Percentiles rank a stretch among this genome's conserved stretches.
Conservation (phyloP, 1,284 basidiomycete species). For the Phlebopus sp. region DNA sequence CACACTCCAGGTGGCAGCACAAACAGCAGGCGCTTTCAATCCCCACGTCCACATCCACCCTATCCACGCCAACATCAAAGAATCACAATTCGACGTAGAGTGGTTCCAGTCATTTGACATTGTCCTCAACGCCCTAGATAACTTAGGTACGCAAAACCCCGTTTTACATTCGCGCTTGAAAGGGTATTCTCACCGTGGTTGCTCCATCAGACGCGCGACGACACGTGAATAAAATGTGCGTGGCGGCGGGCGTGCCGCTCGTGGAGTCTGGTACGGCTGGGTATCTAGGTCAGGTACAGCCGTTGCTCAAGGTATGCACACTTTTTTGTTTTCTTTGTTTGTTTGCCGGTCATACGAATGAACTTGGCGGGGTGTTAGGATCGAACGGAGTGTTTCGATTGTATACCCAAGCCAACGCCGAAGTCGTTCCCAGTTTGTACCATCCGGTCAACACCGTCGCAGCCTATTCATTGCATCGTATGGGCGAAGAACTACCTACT, state of each 20-base stretch:
- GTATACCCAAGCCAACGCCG: constrained; percentile 83
- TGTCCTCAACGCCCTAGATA: constrained; percentile 95
- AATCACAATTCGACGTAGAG: constrained; percentile 82
- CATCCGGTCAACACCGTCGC: constrained; percentile 94
- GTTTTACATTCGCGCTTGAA: background rate
- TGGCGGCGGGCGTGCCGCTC: constrained; percentile 86
- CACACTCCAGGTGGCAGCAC: constrained; percentile 71
- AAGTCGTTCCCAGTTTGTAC: constrained; percentile 98
- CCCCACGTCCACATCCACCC: constrained; percentile 87
- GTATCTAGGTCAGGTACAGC: constrained; percentile 86
- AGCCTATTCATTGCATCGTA: constrained; percentile 98
- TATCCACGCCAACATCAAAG: constrained; percentile 95
- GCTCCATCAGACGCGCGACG: constrained; percentile 71
- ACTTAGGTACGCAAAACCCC: constrained; percentile 66
- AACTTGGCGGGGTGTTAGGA: constrained; percentile 47
- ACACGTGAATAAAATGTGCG: constrained; percentile 97
- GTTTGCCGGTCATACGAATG: background rate
- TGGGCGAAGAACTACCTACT: constrained; percentile 99
- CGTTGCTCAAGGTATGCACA: constrained; percentile 67
- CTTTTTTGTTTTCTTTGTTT: constrained; percentile 1
- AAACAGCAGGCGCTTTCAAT: constrained; percentile 89
- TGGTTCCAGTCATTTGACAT: constrained; percentile 93
- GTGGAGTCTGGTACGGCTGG: constrained; percentile 98
- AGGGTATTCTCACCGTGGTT: background rate
- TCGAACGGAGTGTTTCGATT: constrained; percentile 89